Conservation (phyloP, 495 filamentous ascomycete species). For the Viridothelium virens region DNA sequence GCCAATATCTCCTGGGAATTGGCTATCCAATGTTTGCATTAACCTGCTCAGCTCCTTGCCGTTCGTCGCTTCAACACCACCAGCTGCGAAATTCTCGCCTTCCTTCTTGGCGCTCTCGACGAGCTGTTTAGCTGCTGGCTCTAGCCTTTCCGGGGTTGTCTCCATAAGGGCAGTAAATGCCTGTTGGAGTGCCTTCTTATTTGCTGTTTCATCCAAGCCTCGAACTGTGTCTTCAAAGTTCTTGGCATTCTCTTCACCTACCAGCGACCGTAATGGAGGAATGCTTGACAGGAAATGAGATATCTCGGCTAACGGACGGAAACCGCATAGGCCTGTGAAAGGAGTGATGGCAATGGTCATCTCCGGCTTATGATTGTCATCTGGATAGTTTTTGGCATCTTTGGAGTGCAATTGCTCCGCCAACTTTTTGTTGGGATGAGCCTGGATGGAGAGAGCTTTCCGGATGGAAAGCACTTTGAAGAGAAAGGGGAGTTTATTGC, state of each 20-base stretch:
- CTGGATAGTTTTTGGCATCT: constrained; percentile 94
- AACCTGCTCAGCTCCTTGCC: constrained; percentile 68
- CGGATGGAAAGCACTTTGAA: constrained; percentile 94
- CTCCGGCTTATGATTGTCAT: constrained; percentile 99
- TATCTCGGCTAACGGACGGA: constrained; percentile 81
- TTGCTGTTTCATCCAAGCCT: constrained; percentile 50
- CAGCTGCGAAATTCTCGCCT: constrained; percentile 54
- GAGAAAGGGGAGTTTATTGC: constrained; percentile 79
- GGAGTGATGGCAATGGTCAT: constrained; percentile 97
- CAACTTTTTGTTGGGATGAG: constrained; percentile 95
- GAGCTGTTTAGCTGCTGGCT: constrained; percentile 55
- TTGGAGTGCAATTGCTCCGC: constrained; percentile 78
- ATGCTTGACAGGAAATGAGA: constrained; percentile 73
- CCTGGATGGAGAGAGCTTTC: constrained; percentile 94
- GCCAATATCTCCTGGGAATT: constrained; percentile 72
- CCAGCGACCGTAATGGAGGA: constrained; percentile 62
- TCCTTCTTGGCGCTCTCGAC: constrained; percentile 60
- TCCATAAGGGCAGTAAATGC: constrained; percentile 76
- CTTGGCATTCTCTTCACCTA: constrained; percentile 61
- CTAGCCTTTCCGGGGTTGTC: constrained; percentile 56
- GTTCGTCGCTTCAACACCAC: constrained; percentile 50
- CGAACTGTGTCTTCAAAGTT: constrained; percentile 62
- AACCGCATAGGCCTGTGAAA: constrained; percentile 93
- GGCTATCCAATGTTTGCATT: constrained; percentile 62
- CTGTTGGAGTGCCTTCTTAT: constrained; percentile 72